Conservation (phyloP, 1,139 yeast species). For the Blastobotrys serpentis region DNA sequence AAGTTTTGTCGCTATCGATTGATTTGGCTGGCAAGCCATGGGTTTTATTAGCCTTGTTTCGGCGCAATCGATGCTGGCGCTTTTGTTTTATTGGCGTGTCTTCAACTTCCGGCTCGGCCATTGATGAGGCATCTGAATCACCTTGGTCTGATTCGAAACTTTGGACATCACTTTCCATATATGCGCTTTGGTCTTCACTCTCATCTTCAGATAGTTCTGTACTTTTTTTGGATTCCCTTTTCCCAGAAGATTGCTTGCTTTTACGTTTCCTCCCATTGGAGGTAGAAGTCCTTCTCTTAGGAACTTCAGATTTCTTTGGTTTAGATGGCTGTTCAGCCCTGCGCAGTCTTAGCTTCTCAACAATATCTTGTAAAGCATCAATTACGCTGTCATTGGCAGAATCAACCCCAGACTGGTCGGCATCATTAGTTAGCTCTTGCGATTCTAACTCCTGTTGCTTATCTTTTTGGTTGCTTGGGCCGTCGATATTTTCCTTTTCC, state of each 20-base stretch:
- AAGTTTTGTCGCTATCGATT: conserved; percentile 5
- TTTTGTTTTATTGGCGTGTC: background rate
- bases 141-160: background rate
- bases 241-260: no score
- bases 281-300: conserved; percentile 11
- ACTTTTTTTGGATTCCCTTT: background rate
- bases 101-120: conserved; percentile 1
- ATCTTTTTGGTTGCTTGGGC: background rate
- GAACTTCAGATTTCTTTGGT: conserved; percentile 7
- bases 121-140: background rate
- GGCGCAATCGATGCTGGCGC: background rate
- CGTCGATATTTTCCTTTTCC: background rate
- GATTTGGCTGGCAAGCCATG: background rate
- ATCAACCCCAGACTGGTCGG: background rate
- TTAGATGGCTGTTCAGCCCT: background rate
- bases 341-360: conserved; percentile 12
- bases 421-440: background rate
- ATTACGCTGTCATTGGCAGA: conserved; percentile 11
- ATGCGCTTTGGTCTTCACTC: background rate
- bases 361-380: conserved; percentile 14
- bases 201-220: background rate
- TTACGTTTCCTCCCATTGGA: background rate
- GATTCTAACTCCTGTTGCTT: background rate
- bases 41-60: background rate
- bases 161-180: background rate